A percentile compares a stretch with the other conserved stretches of the same genome.
These are phyloP conservation scores for Talaromyces piceae DNA, from an alignment of 2,329 filamentous ascomycete species.

Conservation along the genomic window DNA sequence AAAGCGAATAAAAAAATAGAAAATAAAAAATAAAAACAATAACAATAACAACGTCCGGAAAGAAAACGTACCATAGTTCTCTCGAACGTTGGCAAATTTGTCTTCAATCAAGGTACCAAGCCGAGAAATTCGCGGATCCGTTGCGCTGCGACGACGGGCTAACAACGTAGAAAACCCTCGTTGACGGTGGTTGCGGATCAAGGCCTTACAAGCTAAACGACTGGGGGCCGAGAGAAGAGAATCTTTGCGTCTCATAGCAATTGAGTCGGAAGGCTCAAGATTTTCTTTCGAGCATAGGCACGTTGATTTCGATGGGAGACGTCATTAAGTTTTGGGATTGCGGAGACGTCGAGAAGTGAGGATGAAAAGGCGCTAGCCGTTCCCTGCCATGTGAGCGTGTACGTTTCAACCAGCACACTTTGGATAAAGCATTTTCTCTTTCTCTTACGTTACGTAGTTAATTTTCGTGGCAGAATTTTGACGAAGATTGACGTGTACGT, in stretches of 20 bases:
- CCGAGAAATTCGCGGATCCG: constrained; percentile 45
- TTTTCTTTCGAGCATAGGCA: background rate
- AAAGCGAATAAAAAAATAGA: background rate
- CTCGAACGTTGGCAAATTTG: constrained; percentile 53
- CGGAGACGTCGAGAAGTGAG: background rate
- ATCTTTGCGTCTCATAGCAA: background rate
- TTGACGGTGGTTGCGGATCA: background rate
- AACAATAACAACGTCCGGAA: background rate
- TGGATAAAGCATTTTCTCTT: background rate
- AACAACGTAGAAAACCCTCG: background rate
- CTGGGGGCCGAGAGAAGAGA: background rate
- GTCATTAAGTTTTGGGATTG: background rate
- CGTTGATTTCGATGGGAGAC: no score
- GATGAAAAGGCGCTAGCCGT: background rate
- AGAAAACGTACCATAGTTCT: constrained; percentile 45
- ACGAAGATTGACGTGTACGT: no score
- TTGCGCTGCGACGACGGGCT: constrained; percentile 1
- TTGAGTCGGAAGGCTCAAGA: background rate
- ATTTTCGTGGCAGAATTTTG: no score
- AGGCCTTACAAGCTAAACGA: background rate
- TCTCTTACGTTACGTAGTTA: no score
- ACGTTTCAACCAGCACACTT: background rate
- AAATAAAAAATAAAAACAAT: background rate
- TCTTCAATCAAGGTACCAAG: constrained; percentile 50
- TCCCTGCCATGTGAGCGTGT: background rate